Conservation (phyloP, 305 asterid genomes). For the Solanum aculeatissimum region DNA sequence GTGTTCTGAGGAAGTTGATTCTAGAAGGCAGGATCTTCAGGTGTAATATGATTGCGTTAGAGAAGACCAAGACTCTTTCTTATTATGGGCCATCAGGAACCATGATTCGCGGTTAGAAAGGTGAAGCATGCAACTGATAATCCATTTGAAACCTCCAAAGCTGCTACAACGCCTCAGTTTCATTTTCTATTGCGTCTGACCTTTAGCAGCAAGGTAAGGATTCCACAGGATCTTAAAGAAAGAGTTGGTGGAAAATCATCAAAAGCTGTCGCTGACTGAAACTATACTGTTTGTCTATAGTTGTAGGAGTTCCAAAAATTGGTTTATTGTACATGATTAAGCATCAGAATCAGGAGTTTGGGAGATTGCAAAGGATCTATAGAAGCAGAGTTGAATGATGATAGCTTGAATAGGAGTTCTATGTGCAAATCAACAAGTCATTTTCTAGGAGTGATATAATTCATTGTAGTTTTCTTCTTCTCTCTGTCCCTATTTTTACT, state of each 20-base stretch:
- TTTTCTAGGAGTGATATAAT: background rate
- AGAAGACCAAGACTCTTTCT: background rate
- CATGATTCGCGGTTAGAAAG: background rate
- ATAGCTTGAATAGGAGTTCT: background rate
- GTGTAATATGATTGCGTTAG: background rate
- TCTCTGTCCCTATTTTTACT: background rate
- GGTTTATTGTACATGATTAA: background rate
- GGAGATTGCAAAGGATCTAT: background rate
- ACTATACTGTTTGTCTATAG: background rate
- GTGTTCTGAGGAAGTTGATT: constrained; percentile 16
- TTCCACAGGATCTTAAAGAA: background rate
- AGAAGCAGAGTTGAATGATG: background rate
- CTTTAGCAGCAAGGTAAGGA: background rate
- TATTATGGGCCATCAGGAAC: background rate
- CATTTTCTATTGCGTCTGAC: background rate
- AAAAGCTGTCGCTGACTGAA: background rate
- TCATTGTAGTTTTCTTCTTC: background rate
- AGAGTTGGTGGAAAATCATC: background rate
- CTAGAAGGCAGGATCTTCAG: constrained; percentile 27
- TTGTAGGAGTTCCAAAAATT: background rate
- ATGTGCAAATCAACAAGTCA: background rate
- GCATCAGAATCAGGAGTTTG: background rate
- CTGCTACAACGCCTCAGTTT: background rate
- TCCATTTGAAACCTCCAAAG: background rate
- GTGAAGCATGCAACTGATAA: background rate